A percentile compares a stretch with the other conserved stretches of the same genome.
phyloP scores from a whole-genome alignment of 2,329 filamentous ascomycete species.

The Aspergillus sclerotialis region DNA sequence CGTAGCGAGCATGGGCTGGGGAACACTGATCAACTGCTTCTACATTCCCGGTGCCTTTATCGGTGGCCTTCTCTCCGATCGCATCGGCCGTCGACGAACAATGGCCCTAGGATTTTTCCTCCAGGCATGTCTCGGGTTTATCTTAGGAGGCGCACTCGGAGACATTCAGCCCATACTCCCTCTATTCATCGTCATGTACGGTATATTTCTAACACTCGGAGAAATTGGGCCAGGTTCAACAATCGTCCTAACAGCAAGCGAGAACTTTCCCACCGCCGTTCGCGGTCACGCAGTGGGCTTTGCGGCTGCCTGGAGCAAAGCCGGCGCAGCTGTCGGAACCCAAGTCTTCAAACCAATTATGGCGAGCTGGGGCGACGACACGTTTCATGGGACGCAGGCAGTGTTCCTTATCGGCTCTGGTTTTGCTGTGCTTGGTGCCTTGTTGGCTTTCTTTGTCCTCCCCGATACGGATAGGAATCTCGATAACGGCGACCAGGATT shows the following conservation, averaged over 20 bases:
- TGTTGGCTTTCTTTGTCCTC: slow-evolving; percentile 42
- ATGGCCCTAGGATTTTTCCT: slow-evolving; percentile 46
- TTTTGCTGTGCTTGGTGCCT: slow-evolving; percentile 42
- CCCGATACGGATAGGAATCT: slow-evolving; percentile 36
- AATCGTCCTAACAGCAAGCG: slow-evolving; percentile 33
- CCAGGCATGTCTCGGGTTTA: slow-evolving; percentile 41
- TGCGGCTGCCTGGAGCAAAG: slow-evolving; percentile 43
- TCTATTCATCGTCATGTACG: slow-evolving; percentile 47
- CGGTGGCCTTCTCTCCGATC: slow-evolving; percentile 43
- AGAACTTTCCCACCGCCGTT: slow-evolving; percentile 45
- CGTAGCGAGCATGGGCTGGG: slow-evolving; percentile 37
- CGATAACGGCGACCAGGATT: slow-evolving; percentile 39
- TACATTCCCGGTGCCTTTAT: slow-evolving; percentile 45
- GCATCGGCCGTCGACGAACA: slow-evolving; percentile 44
- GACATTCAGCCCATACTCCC: slow-evolving; percentile 43
- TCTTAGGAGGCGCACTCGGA: slow-evolving; percentile 43
- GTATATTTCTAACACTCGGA: slow-evolving; percentile 43
- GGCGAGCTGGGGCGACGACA: slow-evolving; percentile 34
- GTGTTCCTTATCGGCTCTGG: slow-evolving; percentile 47
- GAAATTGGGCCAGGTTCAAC: slow-evolving; percentile 45
- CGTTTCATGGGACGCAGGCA: slow-evolving; percentile 40
- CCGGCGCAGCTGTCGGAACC: slow-evolving; percentile 46
- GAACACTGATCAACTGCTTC: slow-evolving; percentile 46
- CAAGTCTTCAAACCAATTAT: slow-evolving; percentile 48
- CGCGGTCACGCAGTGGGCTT: slow-evolving; percentile 46